Percentiles rank a stretch among this genome's conserved stretches.
Evolutionary conservation across 306 rosid species (phyloP).

Genomic region (Lotus japonicus): DNA sequence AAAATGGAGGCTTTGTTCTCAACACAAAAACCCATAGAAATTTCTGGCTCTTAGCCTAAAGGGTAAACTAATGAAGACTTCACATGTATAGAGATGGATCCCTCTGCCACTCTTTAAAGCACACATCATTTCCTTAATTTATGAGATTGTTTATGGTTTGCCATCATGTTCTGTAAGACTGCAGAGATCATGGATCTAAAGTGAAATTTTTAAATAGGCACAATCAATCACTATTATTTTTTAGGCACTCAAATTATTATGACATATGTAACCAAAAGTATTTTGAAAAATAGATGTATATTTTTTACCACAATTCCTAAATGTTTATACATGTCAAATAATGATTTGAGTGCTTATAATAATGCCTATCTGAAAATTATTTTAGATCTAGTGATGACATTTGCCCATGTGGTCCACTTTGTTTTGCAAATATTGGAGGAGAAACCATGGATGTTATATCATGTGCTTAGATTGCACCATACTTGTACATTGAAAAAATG

Average conservation of each 20-base stretch:
- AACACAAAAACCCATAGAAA: conserved; percentile 72
- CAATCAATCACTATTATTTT: background rate
- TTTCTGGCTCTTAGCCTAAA: conserved; percentile 86
- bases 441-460: background rate
- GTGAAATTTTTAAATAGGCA: background rate
- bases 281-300: background rate
- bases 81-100: background rate
- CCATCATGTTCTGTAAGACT: background rate
- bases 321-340: background rate
- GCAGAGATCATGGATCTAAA: conserved; percentile 14
- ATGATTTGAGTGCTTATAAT: conserved; percentile 4
- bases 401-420: background rate
- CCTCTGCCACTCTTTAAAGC: background rate
- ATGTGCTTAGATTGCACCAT: background rate
- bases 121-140: background rate
- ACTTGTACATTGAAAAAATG: background rate
- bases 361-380: background rate
- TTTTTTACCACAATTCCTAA: background rate
- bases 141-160: background rate
- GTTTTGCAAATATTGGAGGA: conserved; percentile 10
- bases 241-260: conserved; percentile 10
- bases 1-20: conserved; percentile 76
- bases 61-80: background rate
- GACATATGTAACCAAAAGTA: background rate
- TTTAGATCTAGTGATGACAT: background rate